Percentiles rank a stretch among this genome's conserved stretches.
Evolutionary conservation across 352 stramenopile species (phyloP).

Genomic region (Pythium scleroteichum): DNA sequence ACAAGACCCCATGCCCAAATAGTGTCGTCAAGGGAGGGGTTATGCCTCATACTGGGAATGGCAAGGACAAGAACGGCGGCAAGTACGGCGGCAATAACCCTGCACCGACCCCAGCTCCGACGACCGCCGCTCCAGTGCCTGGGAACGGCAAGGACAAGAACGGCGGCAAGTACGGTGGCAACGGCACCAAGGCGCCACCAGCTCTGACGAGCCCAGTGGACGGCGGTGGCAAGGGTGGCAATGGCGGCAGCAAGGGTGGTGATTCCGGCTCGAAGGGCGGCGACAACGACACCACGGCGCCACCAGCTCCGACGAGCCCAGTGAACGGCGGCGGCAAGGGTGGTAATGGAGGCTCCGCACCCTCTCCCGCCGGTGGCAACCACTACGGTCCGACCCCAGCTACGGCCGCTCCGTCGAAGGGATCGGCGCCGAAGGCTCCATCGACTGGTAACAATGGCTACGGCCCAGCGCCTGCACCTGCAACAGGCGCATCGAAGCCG

Average conservation of each 20-base stretch:
- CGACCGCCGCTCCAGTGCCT: no score
- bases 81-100: neutral
- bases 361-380: no score
- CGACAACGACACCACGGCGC: neutral
- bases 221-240: conserved; percentile 8
- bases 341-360: neutral
- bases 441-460: conserved; percentile 4
- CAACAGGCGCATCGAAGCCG: neutral
- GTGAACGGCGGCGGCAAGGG: neutral
- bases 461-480: neutral
- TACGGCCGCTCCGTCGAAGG: no score
- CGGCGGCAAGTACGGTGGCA: neutral
- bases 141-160: conserved; percentile 3
- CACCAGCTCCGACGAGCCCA: no score
- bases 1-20: no score
- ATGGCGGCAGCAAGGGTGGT: conserved; percentile 1
- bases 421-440: neutral
- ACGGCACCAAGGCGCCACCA: neutral
- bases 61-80: neutral
- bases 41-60: no score
- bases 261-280: conserved; percentile 1
- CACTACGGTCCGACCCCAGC: neutral
- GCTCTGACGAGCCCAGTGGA: neutral
- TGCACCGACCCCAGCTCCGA: no score
- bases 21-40: no score